Evolutionary conservation across 352 stramenopile species (phyloP), one percentile per base, ranked within the genome.

Genomic region (Globisporangium polare): DNA sequence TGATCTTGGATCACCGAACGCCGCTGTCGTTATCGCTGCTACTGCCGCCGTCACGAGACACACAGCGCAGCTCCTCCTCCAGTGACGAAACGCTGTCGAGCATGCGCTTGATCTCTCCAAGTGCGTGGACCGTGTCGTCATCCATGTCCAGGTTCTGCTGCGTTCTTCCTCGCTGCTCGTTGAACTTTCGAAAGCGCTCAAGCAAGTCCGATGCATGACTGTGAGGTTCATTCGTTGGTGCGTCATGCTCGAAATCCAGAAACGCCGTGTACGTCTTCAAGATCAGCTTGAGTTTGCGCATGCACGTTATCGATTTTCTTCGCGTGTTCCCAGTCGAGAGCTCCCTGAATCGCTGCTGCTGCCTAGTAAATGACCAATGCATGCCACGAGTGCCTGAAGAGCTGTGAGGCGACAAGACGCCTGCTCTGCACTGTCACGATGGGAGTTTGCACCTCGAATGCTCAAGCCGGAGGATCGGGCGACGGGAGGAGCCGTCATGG

Each of bases 401-500:
- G n/a, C n/a, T n/a, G n/a, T n/a, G n/a, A n/a, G n/a, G n/a, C n/a
- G n/a, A n/a, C n/a, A n/a, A n/a, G n/a, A n/a, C n/a, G n/a, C n/a
- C n/a, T 90, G 37, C 58, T 89, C 39, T 83, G 66, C 12, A 90
- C 79, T 8, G 73, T 90, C 31, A 90, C 81, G 2, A 88, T 88
- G 72, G 75, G 79, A 20, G 63, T 75, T 75, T 6, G 79, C 68
- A 2, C 77, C 79, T 9, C 74, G 74, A 27, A 46, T 89, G 10
- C 61, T 89, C 4, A 71, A 80, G 6, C 73, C 73, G 8, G 68
- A 88, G 41, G 79, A 89, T 66, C 74, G 77, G 20, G 75, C 86
- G 60, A 75, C 75, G 9, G 81, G 71, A 20, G 78, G 78, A 39
- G 74, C 75, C 24, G 58, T 90, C 17, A 86, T 89, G 78, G 73